Conservation (phyloP, 2,329 filamentous ascomycete species). For the Phaeoacremonium minimum region DNA sequence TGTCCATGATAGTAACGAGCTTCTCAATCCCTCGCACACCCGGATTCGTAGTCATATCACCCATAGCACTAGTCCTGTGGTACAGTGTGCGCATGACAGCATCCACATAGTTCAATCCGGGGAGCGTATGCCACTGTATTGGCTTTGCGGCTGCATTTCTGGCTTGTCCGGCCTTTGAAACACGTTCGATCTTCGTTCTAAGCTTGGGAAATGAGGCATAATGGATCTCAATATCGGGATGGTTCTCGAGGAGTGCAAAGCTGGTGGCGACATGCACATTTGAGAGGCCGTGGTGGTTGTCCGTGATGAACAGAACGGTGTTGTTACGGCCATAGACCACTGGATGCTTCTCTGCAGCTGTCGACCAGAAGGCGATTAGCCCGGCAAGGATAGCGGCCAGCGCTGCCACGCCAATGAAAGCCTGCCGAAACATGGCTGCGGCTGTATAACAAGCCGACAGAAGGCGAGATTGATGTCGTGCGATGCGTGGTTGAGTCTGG, state of each 20-base stretch:
- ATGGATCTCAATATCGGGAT: constrained; percentile 22
- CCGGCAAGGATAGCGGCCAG: no score
- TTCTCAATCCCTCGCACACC: constrained; percentile 25
- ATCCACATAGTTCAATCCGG: neutral
- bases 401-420: no score
- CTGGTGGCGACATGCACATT: constrained; percentile 28
- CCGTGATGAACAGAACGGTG: constrained; percentile 22
- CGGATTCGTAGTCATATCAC: constrained; percentile 18
- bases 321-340: constrained; percentile 22
- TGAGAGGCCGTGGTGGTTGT: constrained; percentile 19
- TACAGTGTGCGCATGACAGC: constrained; percentile 5
- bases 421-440: no score
- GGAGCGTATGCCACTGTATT: constrained; percentile 1
- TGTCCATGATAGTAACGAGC: constrained; percentile 16
- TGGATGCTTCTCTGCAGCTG: no score
- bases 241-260: constrained; percentile 19
- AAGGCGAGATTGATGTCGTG: no score
- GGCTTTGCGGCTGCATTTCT: neutral
- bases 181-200: constrained; percentile 2
- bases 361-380: no score
- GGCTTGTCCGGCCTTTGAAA: neutral
- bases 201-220: constrained; percentile 7
- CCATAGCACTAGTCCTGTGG: constrained; percentile 18
- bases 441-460: no score
- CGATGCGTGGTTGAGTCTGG: no score